Evolutionary conservation across 2,329 filamentous ascomycete species (phyloP).

Genomic region (Trichoderma sp.): DNA sequence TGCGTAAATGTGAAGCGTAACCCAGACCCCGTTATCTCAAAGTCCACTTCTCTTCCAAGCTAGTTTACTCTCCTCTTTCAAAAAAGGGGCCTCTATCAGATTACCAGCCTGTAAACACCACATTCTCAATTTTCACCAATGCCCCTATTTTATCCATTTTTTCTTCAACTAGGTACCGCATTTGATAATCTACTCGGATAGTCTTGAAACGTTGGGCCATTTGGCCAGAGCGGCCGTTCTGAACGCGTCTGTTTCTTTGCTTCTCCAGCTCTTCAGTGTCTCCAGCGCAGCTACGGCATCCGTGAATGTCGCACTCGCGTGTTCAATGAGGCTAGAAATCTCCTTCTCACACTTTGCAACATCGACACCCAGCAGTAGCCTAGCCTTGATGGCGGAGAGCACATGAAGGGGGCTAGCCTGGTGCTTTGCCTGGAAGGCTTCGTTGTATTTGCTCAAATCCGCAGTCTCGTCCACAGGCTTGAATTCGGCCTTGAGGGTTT

Average conservation of each 20-base stretch:
- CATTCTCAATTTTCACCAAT: neutral
- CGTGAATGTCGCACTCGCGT: conserved; percentile 49
- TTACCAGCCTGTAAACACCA: neutral
- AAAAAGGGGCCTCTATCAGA: neutral
- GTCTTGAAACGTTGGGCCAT: conserved; percentile 50
- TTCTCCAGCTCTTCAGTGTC: conserved; percentile 49
- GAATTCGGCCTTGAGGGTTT: conserved; percentile 69
- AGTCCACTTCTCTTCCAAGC: neutral
- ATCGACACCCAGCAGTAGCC: conserved; percentile 57
- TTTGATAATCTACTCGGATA: conserved; percentile 29
- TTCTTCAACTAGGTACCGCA: neutral
- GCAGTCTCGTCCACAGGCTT: conserved; percentile 55
- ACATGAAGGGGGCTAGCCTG: conserved; percentile 60
- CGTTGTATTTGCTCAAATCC: conserved; percentile 63
- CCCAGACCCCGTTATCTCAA: neutral
- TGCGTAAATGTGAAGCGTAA: neutral
- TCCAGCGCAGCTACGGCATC: conserved; percentile 51
- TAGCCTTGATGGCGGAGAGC: conserved; percentile 60
- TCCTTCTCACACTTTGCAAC: conserved; percentile 58
- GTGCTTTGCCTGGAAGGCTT: conserved; percentile 62
- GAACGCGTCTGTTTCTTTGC: conserved; percentile 46
- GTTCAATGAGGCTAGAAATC: conserved; percentile 56
- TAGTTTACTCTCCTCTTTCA: neutral
- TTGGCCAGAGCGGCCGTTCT: conserved; percentile 47
- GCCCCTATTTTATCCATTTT: neutral